Evolutionary conservation across 2,329 filamentous ascomycete genomes (phyloP).

Genomic region (Plenodomus tracheiphilus): DNA sequence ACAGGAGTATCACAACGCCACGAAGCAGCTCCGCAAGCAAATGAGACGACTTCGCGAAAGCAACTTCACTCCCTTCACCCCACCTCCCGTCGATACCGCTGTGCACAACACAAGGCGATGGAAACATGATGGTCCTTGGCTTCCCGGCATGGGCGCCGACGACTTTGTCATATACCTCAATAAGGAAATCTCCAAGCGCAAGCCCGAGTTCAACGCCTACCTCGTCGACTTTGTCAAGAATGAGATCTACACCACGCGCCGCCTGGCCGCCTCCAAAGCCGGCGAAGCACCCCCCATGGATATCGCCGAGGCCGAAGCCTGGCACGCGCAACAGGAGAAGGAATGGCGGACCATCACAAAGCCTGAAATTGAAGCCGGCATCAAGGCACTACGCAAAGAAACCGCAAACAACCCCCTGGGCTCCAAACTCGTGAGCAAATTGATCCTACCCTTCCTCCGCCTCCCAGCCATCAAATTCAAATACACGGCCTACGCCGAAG

Average conservation of each 20-base stretch:
- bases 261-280: constrained; percentile 18
- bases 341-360: constrained; percentile 32
- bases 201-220: constrained; percentile 34
- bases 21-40: constrained; percentile 13
- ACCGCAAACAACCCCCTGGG: constrained; percentile 52
- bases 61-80: constrained; percentile 25
- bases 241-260: constrained; percentile 36
- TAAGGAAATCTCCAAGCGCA: constrained; percentile 47
- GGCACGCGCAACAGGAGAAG: constrained; percentile 21
- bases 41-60: constrained; percentile 1
- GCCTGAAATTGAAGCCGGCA: constrained; percentile 27
- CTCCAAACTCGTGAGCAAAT: constrained; percentile 54
- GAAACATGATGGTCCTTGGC: constrained; percentile 63
- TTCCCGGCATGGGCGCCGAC: constrained; percentile 58
- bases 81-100: constrained; percentile 22
- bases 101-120: constrained; percentile 49
- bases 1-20: constrained; percentile 3
- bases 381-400: constrained; percentile 50
- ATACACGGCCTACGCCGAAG: constrained; percentile 13
- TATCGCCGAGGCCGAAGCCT: constrained; percentile 23
- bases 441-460: constrained; percentile 61
- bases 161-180: constrained; percentile 58
- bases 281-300: constrained; percentile 26
- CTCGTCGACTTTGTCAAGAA: constrained; percentile 37
- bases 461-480: constrained; percentile 51